Conservation (phyloP, 2,329 filamentous ascomycete species). For the Diaporthe nobilis region DNA sequence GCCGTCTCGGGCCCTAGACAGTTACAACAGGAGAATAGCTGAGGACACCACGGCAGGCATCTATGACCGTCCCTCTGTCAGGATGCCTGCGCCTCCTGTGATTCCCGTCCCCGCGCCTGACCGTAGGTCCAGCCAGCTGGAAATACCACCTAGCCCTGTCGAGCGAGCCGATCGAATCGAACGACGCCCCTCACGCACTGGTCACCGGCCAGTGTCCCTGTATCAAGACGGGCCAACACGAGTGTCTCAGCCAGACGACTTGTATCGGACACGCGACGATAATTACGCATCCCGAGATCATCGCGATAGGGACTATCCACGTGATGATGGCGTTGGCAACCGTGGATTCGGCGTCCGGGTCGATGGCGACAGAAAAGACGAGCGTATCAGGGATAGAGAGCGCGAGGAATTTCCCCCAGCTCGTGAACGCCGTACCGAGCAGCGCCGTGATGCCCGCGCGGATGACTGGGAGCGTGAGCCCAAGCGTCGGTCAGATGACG, state of each 20-base stretch:
- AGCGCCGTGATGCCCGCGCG: slow-evolving; percentile 42
- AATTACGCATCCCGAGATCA: slow-evolving; percentile 59
- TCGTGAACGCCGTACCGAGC: slow-evolving; percentile 41
- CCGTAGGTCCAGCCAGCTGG: slow-evolving; percentile 51
- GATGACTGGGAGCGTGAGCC: slow-evolving; percentile 47
- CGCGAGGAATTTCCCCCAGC: slow-evolving; percentile 55
- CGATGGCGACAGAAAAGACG: slow-evolving; percentile 52
- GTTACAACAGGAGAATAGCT: slow-evolving; percentile 65
- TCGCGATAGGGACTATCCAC: slow-evolving; percentile 58
- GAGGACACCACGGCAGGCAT: slow-evolving; percentile 52
- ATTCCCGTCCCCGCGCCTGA: slow-evolving; percentile 55
- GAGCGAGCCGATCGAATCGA: slow-evolving; percentile 51
- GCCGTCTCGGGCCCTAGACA: slow-evolving; percentile 79
- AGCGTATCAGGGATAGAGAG: slow-evolving; percentile 45
- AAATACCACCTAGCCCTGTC: slow-evolving; percentile 53
- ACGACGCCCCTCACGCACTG: slow-evolving; percentile 51
- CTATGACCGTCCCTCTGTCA: slow-evolving; percentile 63
- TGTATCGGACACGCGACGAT: slow-evolving; percentile 64
- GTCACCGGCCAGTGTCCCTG: slow-evolving; percentile 62
- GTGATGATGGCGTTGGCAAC: slow-evolving; percentile 60
- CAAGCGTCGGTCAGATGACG: slow-evolving; percentile 49
- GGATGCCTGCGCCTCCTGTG: slow-evolving; percentile 61
- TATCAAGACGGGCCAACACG: slow-evolving; percentile 65
- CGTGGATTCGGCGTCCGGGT: slow-evolving; percentile 69
- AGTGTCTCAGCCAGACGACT: slow-evolving; percentile 59